Evolutionary conservation across 2,329 filamentous ascomycete species (phyloP), one percentile per base, ranked within the genome.

Genomic region (Botrytis sinoallii): DNA sequence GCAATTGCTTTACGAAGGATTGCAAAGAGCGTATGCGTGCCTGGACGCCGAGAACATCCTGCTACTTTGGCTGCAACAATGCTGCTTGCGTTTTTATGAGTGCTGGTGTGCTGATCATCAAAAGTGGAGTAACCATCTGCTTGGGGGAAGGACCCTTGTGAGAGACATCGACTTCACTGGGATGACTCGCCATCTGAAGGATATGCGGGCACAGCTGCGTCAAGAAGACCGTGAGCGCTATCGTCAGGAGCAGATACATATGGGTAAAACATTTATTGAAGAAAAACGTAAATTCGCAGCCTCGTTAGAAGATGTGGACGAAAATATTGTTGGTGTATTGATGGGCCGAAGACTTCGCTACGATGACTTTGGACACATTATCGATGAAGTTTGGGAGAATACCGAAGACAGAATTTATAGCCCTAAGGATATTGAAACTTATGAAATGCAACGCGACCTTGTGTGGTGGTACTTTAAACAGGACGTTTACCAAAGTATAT

Each of bases 401-500:
- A 70, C 59, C 9, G 66, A 70, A 52, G 73, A 64, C 29, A 77
- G 75, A 70, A 66, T 75, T 25, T 81, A 78, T 57, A 77, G 79
- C 1, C 70, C 76, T 52, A 86, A 84, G 75, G 95, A 98, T 75
- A 87, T 97, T 66, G 91, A 93, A 75, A 90, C 88, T 59, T 97
- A 93, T 79, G 92, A 96, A 79, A 91, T 92, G 25, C 86, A 96
- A 57, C 90, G 92, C 76, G 96, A 98, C 82, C 84, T 98, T 8
- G 97, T 92, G 80, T 99, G 95, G 95, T 98, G 94, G 93, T 98
- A 95, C 81, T 91, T 89, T 78, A 97, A 97, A 82, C 96, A 98
- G 85, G 96, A 98, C 81, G 90, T 93, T 14, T 97, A 95, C 78
- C 95, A 98, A 81, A 94, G 93, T 80, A 89, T 98, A 75, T 85